Base-by-base conservation (phyloP, 2,329 filamentous ascomycete genomes). In the Dactylella cylindrospora region DNA sequence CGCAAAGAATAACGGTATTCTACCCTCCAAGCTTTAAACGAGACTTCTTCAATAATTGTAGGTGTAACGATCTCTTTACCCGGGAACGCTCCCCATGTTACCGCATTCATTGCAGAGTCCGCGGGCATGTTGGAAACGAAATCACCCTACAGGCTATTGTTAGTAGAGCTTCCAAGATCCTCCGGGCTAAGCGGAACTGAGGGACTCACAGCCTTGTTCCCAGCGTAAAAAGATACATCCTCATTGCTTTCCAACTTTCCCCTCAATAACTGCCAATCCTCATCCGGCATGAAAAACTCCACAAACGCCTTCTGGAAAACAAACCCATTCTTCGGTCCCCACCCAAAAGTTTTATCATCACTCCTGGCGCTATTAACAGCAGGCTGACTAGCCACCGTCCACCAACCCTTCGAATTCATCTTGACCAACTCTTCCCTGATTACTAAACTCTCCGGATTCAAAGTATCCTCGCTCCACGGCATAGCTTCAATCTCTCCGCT, bases 261-360 rank as follows among this genome's bases (percentile, higher is more conserved):
- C 65, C 81, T 80, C 25, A 98, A 78, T 1, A 72, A 72, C 12
- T 75, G 73, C 84, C 90, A 97, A 71, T 91, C 87, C 0, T 79
- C 73, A 0, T 78, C 75, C 0, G 90, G 84, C 55, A 95, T 76
- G 78, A 98, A 98, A 75, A 97, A 89, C 73, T 98, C 93, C 45
- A 98, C 90, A 73, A 98, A 98, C 0, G 91, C 86, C 74, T 97
- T 98, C 71, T 98, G 93, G 77, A 96, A 98, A 40, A 97, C 90
- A 72, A 95, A 97, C 13, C 93, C 93, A 69, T 90, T 84, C 43
- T 80, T 81, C 0, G 93, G 93, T 1, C 93, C 93, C 93, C 93
- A 98, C 65, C 93, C 93, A 69, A 95, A 95, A 15, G 88, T 81
- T 2, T 80, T 75, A 71, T 98, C 83, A 40, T 80, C 82, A 22